A percentile compares a stretch with the other conserved stretches of the same genome.
These are phyloP conservation scores for Stramenopiles sp. DNA, from an alignment of 352 stramenopile species.

Conservation along the genomic window DNA sequence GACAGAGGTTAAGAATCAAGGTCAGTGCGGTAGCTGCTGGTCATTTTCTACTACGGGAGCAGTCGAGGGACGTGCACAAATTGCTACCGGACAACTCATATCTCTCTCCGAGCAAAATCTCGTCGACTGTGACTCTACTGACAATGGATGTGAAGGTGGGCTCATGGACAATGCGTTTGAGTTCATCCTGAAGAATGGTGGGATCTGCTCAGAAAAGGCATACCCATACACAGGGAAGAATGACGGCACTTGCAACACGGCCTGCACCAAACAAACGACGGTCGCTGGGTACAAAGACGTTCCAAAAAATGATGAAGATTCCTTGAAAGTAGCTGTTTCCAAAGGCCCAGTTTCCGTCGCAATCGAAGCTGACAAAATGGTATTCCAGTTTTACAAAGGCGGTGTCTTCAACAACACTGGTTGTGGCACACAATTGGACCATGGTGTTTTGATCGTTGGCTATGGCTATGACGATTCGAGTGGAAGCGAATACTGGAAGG, in stretches of 20 bases:
- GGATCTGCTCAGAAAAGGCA: slow-evolving; percentile 76
- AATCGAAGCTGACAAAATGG: slow-evolving; percentile 73
- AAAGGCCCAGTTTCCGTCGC: slow-evolving; percentile 76
- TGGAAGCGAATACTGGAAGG: slow-evolving; percentile 70
- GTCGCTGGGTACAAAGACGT: slow-evolving; percentile 68
- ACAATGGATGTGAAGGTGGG: slow-evolving; percentile 87
- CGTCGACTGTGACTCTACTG: slow-evolving; percentile 83
- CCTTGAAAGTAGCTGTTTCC: slow-evolving; percentile 60
- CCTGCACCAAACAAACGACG: slow-evolving; percentile 12
- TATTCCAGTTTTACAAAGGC: slow-evolving; percentile 89
- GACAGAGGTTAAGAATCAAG: slow-evolving; percentile 93
- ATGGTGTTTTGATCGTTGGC: slow-evolving; percentile 73
- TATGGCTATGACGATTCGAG: slow-evolving; percentile 67
- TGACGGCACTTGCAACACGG: slow-evolving; percentile 32
- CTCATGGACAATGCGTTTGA: slow-evolving; percentile 92
- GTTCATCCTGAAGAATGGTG: slow-evolving; percentile 70
- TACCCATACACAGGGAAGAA: slow-evolving; percentile 75
- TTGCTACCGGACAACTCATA: slow-evolving; percentile 65
- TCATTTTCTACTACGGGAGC: slow-evolving; percentile 91
- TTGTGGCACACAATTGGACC: slow-evolving; percentile 72
- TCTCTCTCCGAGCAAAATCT: slow-evolving; percentile 91
- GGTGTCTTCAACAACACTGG: slow-evolving; percentile 55
- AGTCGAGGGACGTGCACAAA: slow-evolving; percentile 85
- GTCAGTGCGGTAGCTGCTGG: slow-evolving; percentile 92
- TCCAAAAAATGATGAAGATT: slow-evolving; percentile 43